These are phyloP conservation scores for Cerioporus squamosus DNA, from an alignment of 1,284 basidiomycete species.

Conservation along the genomic window DNA sequence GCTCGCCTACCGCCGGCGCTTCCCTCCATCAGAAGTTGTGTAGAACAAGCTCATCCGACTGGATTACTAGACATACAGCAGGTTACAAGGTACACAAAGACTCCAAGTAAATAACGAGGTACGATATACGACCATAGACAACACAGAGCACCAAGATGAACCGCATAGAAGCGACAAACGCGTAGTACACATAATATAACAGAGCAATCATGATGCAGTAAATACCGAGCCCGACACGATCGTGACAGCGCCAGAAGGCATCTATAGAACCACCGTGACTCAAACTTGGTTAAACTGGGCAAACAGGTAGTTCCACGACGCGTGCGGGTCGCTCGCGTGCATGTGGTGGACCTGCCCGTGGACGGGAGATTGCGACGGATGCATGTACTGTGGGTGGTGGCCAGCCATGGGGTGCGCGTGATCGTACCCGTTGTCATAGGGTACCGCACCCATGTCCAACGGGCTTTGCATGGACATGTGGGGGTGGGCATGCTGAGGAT, in stretches of 20 bases:
- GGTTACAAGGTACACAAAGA: background rate
- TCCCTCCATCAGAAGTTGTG: too few relatives aligned
- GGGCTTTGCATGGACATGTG: slow-evolving; percentile 17
- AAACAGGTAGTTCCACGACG: slow-evolving; percentile 35
- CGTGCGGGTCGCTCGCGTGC: slow-evolving; percentile 29
- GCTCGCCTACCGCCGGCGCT: too few relatives aligned
- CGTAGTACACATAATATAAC: background rate
- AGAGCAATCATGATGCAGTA: background rate
- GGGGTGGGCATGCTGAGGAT: slow-evolving; percentile 12
- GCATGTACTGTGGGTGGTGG: slow-evolving; percentile 13
- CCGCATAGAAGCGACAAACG: background rate
- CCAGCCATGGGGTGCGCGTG: slow-evolving; percentile 4
- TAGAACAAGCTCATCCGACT: too few relatives aligned
- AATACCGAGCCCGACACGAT: background rate
- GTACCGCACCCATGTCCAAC: slow-evolving; percentile 20
- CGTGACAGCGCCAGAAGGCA: background rate
- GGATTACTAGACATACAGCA: background rate
- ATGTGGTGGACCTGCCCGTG: slow-evolving; percentile 21
- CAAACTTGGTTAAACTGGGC: slow-evolving; percentile 31
- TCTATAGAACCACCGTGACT: background rate
- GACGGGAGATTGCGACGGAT: slow-evolving; percentile 25
- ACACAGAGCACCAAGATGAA: too few relatives aligned
- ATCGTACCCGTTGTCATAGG: slow-evolving; percentile 23
- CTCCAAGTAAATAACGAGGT: background rate
- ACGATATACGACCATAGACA: background rate